Percentiles rank a stretch among this genome's conserved stretches.
These are phyloP conservation scores for Secale cereale DNA, from an alignment of 176 grass and related monocot genomes.

Conservation along the genomic window DNA sequence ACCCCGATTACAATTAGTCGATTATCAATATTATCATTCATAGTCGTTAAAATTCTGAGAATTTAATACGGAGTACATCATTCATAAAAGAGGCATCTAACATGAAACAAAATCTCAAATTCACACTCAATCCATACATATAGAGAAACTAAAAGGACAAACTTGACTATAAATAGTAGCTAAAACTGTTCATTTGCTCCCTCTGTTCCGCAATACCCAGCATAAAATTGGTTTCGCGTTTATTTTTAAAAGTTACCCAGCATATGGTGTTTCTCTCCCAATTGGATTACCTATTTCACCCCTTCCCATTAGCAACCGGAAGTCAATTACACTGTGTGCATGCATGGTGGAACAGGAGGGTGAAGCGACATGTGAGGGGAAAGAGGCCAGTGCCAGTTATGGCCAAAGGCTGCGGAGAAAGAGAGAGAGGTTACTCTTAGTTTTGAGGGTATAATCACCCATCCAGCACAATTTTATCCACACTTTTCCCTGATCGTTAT, in stretches of 20 bases:
- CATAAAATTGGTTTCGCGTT: too few species aligned
- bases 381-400: too few species aligned
- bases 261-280: too few species aligned
- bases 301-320: too few species aligned
- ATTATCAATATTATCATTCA: too few species aligned
- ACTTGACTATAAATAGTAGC: neutral
- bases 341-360: too few species aligned
- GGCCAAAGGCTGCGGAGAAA: too few species aligned
- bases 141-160: neutral
- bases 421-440: neutral
- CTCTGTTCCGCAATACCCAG: neutral
- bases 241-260: too few species aligned
- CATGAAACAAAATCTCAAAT: neutral
- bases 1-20: neutral
- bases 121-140: neutral
- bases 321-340: too few species aligned
- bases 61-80: neutral
- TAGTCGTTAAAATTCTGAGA: neutral
- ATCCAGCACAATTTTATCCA: neutral
- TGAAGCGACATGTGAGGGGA: too few species aligned
- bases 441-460: neutral
- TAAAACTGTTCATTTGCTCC: neutral
- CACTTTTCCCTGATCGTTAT: neutral
- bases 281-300: too few species aligned
- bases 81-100: neutral